Evolutionary conservation across 1,139 yeast species (phyloP).

Genomic region (Debaryomycetaceae sp.): DNA sequence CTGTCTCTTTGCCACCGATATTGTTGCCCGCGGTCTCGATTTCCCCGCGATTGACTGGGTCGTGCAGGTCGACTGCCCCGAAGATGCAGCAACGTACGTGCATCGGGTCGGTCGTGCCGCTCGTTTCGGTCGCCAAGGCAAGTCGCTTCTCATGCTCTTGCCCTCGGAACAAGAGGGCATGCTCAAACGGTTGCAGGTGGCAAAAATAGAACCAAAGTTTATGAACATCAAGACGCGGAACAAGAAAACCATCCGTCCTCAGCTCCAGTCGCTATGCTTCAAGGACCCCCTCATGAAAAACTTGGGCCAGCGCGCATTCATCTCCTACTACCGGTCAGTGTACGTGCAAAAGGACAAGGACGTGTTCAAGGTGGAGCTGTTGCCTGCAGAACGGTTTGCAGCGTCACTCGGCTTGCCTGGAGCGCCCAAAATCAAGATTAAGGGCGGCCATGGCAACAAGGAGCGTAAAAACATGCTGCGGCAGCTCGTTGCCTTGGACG

Average conservation of each 20-base stretch:
- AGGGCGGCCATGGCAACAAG: slow-evolving; percentile 44
- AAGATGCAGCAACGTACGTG: slow-evolving; percentile 87
- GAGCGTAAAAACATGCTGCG: slow-evolving; percentile 79
- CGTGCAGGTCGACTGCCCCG: slow-evolving; percentile 91
- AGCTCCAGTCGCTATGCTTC: slow-evolving; percentile 83
- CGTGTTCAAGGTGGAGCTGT: slow-evolving; percentile 62
- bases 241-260: slow-evolving; percentile 70
- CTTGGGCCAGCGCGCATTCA: slow-evolving; percentile 90
- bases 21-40: slow-evolving; percentile 94
- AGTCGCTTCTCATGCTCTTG: slow-evolving; percentile 69
- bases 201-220: slow-evolving; percentile 59
- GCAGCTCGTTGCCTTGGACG: slow-evolving; percentile 48
- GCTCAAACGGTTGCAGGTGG: slow-evolving; percentile 48
- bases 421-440: slow-evolving; percentile 81
- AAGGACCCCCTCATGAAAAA: slow-evolving; percentile 86
- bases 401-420: slow-evolving; percentile 88
- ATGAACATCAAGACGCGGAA: slow-evolving; percentile 69
- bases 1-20: slow-evolving; percentile 90
- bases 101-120: slow-evolving; percentile 98
- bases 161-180: slow-evolving; percentile 80
- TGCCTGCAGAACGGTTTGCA: slow-evolving; percentile 80
- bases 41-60: slow-evolving; percentile 99
- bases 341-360: slow-evolving; percentile 82
- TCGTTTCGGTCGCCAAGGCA: slow-evolving; percentile 82
- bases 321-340: slow-evolving; percentile 77